Base-by-base conservation (phyloP, 495 filamentous ascomycete genomes). In the Podospora pseudoanserina region DNA sequence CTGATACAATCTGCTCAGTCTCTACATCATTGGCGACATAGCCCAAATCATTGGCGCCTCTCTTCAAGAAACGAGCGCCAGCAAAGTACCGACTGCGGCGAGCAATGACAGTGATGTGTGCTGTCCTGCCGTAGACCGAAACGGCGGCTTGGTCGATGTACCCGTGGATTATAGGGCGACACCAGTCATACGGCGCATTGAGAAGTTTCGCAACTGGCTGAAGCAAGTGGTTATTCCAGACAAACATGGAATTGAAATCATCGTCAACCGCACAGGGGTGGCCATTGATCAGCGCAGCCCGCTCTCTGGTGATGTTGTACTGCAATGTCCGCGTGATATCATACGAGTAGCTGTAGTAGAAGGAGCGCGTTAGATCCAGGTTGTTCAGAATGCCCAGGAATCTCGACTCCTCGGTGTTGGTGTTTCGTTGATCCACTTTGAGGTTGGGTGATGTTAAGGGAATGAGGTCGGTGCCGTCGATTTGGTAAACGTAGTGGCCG, bases 1-100 rank as follows among this genome's bases (percentile, higher is more conserved):
- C 96, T 15, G 93, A 93, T 11, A 98, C 94, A 70, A 99, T 97
- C 76, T 99, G 95, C 79, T 99, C 95, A 5, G 96, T 97, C 79
- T 99, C 96, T n/a, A 99, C 95, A 78, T 99, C 95, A 74, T 99
- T 99, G 53, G 95, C 95, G 63, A 99, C 95, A 78, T 97, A 97
- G 23, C 95, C 95, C 65, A 97, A 73, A 78, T 99, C 96, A 73
- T 99, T 99, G 56, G 94, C 90, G 56, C 95, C 95, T 65, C 95
- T 87, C 79, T 99, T 99, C 63, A 99, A 79, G 71, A 97, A 99
- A 3, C 95, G 86, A 27, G 95, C 95, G 56, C 95, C 95, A 1
- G 95, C 95, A 79, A 98, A 99, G 78, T 90, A 92, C 15, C 96
- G 86, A 39, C 96, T 98, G 9, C 95, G 87, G 64, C 95, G 87